A percentile compares a stretch with the other conserved stretches of the same genome.
Evolutionary conservation across 169 alveolate genomes (phyloP).

Genomic region (Plasmodium knowlesi): DNA sequence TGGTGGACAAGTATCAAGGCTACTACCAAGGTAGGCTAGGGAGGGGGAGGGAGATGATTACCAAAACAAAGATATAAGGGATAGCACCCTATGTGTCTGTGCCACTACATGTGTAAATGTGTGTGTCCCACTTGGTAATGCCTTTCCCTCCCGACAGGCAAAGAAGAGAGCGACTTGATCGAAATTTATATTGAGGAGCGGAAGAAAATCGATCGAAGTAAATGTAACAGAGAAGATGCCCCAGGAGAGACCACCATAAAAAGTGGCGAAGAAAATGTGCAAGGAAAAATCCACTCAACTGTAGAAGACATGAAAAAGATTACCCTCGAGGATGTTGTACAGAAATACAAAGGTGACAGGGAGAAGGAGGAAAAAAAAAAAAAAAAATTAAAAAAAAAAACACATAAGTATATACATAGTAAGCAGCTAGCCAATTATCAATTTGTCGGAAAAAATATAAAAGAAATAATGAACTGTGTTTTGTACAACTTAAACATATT

Average conservation of each 20-base stretch:
- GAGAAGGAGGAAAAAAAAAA: conserved; percentile 7
- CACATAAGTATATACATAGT: conserved; percentile 45
- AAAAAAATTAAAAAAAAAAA: conserved; percentile 19
- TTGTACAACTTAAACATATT: conserved; percentile 32
- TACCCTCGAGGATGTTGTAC: conserved; percentile 11
- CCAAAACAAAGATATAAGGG: neutral
- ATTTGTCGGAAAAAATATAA: conserved; percentile 14
- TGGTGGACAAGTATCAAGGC: conserved; percentile 14
- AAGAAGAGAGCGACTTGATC: conserved; percentile 29
- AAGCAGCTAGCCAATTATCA: conserved; percentile 1
- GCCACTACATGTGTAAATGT: neutral
- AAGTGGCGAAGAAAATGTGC: neutral
- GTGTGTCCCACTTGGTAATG: neutral
- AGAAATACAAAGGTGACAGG: conserved; percentile 24
- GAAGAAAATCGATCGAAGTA: neutral
- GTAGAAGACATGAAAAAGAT: neutral
- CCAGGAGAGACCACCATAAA: neutral
- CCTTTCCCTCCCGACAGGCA: conserved; percentile 9
- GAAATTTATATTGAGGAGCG: conserved; percentile 20
- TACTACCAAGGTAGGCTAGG: conserved; percentile 13
- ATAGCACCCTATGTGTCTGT: neutral
- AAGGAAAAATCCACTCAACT: neutral
- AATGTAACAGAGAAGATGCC: neutral
- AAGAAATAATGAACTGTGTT: conserved; percentile 21
- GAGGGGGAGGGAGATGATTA: too few relatives aligned